Conservation (phyloP, 768 basidiomycete genomes). For the Tephrocybe rancida region DNA sequence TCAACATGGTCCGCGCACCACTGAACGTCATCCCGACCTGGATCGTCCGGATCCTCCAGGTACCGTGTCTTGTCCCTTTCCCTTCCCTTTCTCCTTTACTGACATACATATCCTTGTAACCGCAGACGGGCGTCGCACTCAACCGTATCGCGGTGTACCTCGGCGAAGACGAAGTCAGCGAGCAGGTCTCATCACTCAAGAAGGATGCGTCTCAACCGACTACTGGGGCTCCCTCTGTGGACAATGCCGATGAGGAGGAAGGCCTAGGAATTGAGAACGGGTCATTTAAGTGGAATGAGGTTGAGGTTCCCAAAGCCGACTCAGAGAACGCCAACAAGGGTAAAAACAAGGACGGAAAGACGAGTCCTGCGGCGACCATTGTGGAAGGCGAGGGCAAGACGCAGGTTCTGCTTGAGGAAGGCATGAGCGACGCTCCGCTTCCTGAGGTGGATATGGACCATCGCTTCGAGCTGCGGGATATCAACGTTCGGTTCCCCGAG, state of each 20-base stretch:
- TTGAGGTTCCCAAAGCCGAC: constrained; percentile 27
- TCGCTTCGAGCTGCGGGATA: constrained; percentile 68
- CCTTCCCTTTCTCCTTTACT: too few species aligned
- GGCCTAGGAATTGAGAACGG: constrained; percentile 62
- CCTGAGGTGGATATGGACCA: constrained; percentile 36
- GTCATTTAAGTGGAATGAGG: constrained; percentile 64
- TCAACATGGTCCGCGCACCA: constrained; percentile 80
- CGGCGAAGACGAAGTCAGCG: constrained; percentile 69
- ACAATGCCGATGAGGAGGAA: constrained; percentile 28
- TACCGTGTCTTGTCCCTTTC: constrained; percentile 20
- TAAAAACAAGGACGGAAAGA: constrained; percentile 11
- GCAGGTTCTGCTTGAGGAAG: constrained; percentile 22
- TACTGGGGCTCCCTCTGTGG: background rate
- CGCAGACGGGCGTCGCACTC: constrained; percentile 65
- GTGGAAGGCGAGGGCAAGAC: constrained; percentile 4
- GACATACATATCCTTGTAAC: too few species aligned
- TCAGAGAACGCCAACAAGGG: background rate
- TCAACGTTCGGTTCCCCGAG: constrained; percentile 72
- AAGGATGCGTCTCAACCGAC: constrained; percentile 30
- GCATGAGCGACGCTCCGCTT: constrained; percentile 17
- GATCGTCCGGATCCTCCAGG: too few species aligned
- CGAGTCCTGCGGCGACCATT: background rate
- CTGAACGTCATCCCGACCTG: constrained; percentile 84
- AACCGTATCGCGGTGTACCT: constrained; percentile 70
- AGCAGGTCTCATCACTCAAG: constrained; percentile 69